Evolutionary conservation across 2,329 filamentous ascomycete genomes (phyloP).

Genomic region (Stromatinia cepivora): DNA sequence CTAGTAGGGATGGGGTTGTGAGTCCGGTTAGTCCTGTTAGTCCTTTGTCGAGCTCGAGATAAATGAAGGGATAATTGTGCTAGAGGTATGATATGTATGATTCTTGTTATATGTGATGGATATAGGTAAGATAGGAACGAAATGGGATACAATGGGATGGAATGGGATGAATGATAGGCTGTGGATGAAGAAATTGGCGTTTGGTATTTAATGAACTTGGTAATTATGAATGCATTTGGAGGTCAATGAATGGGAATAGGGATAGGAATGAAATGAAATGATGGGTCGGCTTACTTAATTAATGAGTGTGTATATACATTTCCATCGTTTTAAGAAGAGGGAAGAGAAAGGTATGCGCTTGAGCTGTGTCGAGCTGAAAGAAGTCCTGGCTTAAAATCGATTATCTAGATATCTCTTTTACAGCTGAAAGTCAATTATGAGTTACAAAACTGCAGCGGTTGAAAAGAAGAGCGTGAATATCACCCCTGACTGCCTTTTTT

Average conservation of each 20-base stretch:
- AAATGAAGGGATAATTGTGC: background rate
- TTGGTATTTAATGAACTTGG: background rate
- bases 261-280: background rate
- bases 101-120: background rate
- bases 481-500: background rate
- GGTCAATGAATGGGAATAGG: background rate
- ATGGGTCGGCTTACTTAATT: background rate
- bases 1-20: background rate
- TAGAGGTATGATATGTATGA: background rate
- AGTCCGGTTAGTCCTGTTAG: slow-evolving; percentile 9
- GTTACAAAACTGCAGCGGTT: no score
- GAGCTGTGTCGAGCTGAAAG: background rate
- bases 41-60: slow-evolving; percentile 13
- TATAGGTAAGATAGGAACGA: background rate
- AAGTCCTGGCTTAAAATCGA: background rate
- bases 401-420: background rate
- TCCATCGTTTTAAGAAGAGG: background rate
- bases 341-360: accelerated
- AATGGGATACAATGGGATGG: background rate
- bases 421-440: background rate
- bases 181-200: background rate
- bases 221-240: background rate
- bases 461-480: no score
- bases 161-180: background rate
- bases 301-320: background rate